Base-by-base conservation (phyloP, 2,329 filamentous ascomycete species). In the Madurella mycetomatis region DNA sequence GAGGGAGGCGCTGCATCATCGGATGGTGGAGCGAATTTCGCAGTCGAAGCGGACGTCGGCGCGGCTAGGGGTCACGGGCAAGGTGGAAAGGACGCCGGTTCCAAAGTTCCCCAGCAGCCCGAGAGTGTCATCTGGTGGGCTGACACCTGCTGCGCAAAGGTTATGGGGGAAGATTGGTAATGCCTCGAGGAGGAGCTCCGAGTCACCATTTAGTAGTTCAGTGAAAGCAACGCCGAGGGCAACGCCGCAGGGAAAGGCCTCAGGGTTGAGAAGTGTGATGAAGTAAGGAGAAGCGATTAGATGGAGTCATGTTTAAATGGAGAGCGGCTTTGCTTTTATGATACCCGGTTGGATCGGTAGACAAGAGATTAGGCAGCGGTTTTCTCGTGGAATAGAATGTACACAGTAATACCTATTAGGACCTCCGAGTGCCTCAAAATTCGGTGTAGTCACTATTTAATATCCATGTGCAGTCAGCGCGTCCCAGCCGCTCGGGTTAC, bases 11-110 rank as follows among this genome's bases (percentile, higher is more conserved):
- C 73, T 97, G 30, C 91, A 95, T 69, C 84, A 92, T 64, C 83
- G 85, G 37, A 90, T 96, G 80, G 91, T 96, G 2, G 92, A 96
- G 58, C 83, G 83, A 49, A 88, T 89, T 18, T 83, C 88, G 12
- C 83, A 84, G 64, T 86, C 80, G 2, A 92, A 91, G 67, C 82
- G 86, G 47, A 77, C 79, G 25, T 78, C 81, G 4, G 77, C 80
- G 8, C 80, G 78, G 52, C 73, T 79, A 16, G 84, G 83, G 19
- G 77, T 83, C 58, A 83, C 78, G 4, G 84, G 80, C 13, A 87
- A 78, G 61, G 76, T 73, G 12, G 77, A 81, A 32, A 71, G 73
- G 54, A 84, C 81, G 2, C 84, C 85, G 0, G 80, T 85, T n/a
- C 87, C 88, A 9, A 82, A 79, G 61, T 89, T 88, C 58, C 82